These are phyloP conservation scores for Rhizoclosmatium sp. DNA, from an alignment of 192 early-diverging fungal species.

Conservation along the genomic window DNA sequence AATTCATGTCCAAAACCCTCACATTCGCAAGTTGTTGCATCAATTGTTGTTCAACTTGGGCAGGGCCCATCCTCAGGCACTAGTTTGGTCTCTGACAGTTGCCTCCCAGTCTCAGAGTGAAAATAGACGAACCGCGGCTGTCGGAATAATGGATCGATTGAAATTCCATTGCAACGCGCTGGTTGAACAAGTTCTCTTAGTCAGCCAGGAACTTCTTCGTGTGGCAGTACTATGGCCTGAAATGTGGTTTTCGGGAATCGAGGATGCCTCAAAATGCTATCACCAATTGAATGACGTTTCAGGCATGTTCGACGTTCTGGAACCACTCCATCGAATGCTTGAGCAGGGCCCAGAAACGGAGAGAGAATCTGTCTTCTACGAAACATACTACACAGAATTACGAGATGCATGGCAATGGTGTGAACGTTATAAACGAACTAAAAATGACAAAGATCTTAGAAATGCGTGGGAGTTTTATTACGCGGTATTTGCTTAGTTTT, in stretches of 20 bases:
- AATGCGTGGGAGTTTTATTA: conserved; percentile 36
- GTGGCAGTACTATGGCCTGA: conserved; percentile 86
- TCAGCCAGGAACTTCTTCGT: conserved; percentile 87
- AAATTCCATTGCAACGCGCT: conserved; percentile 70
- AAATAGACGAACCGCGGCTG: conserved; percentile 69
- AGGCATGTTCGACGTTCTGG: conserved; percentile 75
- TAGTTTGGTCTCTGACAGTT: conserved; percentile 88
- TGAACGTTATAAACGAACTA: conserved; percentile 66
- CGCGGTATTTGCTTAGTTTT: background rate
- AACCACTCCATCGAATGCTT: conserved; percentile 65
- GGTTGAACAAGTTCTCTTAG: conserved; percentile 81
- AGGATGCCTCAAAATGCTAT: conserved; percentile 75
- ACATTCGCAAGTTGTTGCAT: conserved; percentile 76
- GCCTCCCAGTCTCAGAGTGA: conserved; percentile 81
- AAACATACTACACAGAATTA: conserved; percentile 75
- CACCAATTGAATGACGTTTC: conserved; percentile 66
- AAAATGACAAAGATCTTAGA: conserved; percentile 72
- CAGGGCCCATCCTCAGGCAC: conserved; percentile 85
- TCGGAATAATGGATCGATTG: conserved; percentile 81
- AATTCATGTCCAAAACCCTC: conserved; percentile 71
- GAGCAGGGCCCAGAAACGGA: conserved; percentile 71
- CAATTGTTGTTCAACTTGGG: conserved; percentile 79
- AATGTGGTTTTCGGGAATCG: conserved; percentile 85
- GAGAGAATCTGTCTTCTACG: conserved; percentile 77
- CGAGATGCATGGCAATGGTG: conserved; percentile 76